phyloP scores from a whole-genome alignment of 1,139 yeast species.

The Pichia sp. region DNA sequence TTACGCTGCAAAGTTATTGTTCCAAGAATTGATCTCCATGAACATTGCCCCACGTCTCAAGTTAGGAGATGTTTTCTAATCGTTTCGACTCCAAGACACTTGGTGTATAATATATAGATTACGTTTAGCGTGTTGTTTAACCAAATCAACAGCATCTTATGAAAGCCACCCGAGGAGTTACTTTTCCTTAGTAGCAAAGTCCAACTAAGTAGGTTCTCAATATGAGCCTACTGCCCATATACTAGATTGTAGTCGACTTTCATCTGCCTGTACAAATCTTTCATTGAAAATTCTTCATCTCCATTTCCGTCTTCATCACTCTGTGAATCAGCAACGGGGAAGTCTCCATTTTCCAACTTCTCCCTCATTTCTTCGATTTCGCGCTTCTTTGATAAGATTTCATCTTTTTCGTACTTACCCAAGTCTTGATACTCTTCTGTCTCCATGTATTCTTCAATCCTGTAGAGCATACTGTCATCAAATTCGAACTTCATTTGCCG shows the following conservation, averaged over 20 bases:
- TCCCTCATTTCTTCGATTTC: constrained; percentile 29
- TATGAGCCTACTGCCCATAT: too few species aligned
- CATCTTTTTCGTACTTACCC: constrained; percentile 20
- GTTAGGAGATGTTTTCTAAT: constrained; percentile 71
- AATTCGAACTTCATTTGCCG: constrained; percentile 29
- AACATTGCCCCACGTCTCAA: constrained; percentile 94
- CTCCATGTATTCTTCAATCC: constrained; percentile 28
- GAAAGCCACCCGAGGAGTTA: too few species aligned
- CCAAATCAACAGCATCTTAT: too few species aligned
- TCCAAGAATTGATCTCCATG: constrained; percentile 96
- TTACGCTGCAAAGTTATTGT: constrained; percentile 90
- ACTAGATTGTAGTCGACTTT: constrained; percentile 35
- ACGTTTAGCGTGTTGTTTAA: too few species aligned
- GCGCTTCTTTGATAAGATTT: constrained; percentile 18
- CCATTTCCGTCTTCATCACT: constrained; percentile 15
- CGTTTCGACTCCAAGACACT: neutral
- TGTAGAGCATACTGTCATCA: constrained; percentile 27
- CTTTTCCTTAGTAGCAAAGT: too few species aligned
- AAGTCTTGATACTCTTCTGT: constrained; percentile 24
- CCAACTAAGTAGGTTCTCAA: too few species aligned
- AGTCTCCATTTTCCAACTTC: constrained; percentile 21
- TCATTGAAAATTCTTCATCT: constrained; percentile 32
- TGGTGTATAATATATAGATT: too few species aligned
- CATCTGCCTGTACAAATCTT: constrained; percentile 34
- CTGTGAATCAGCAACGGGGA: constrained; percentile 20